These are phyloP conservation scores for Rhododendron williamsianum DNA, from an alignment of 148 eudicot genomes.

Conservation along the genomic window DNA sequence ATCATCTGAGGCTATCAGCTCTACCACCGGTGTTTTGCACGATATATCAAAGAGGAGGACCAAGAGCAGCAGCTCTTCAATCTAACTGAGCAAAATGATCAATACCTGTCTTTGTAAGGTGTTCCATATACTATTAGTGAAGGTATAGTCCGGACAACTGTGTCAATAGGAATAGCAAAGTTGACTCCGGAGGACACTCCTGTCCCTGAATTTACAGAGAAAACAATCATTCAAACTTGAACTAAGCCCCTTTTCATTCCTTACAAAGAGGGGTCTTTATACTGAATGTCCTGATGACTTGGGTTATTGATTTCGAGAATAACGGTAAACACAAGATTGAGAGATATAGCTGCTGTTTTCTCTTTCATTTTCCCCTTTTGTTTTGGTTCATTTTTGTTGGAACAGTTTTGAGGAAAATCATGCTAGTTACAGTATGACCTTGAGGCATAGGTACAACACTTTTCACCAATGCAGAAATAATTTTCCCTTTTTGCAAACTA, in stretches of 20 bases:
- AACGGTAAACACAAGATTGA: not conserved
- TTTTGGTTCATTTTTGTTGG: not conserved
- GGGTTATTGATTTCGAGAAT: not conserved
- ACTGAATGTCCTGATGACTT: not conserved
- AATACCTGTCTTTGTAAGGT: constrained; percentile 65
- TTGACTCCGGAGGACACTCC: constrained; percentile 90
- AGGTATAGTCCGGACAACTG: constrained; percentile 68
- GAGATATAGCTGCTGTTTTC: not conserved
- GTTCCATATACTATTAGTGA: constrained; percentile 83
- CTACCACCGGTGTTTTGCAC: not conserved
- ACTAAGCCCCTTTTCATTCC: not conserved
- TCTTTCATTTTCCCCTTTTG: not conserved
- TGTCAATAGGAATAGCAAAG: constrained; percentile 89
- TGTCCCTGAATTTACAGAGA: constrained; percentile 43
- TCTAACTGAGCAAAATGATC: constrained; percentile 1
- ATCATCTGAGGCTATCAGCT: not conserved
- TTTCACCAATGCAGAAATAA: not conserved
- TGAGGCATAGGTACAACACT: not conserved
- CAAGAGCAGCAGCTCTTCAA: not conserved
- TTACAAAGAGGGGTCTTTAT: not conserved
- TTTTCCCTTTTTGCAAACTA: not conserved
- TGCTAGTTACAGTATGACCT: not conserved
- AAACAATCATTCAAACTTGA: not conserved
- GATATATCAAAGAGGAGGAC: not conserved
- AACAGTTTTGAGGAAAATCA: not conserved